Evolutionary conservation across 2,329 filamentous ascomycete genomes (phyloP), one percentile per base, ranked within the genome.

Genomic region (Exophiala xenobiotica): DNA sequence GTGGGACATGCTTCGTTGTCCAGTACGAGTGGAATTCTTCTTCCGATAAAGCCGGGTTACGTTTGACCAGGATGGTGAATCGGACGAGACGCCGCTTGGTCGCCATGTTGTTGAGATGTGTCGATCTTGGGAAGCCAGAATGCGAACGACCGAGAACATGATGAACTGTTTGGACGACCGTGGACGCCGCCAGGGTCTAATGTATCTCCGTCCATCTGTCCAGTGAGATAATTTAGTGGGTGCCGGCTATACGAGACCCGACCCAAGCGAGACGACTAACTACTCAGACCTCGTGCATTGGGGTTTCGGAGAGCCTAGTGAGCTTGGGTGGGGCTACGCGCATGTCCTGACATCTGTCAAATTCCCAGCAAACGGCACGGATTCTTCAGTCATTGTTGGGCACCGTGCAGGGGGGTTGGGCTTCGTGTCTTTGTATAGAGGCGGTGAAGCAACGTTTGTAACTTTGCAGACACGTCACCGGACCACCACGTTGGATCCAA

Each of bases 1-100:
- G 40, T 14, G 39, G 38, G 6, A 40, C 27, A 33, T 49, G 50
- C 19, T 29, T 44, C 11, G 20, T 49, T 14, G 48, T 35, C 48
- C 48, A 51, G 41, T 51, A 42, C 16, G 27, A 20, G 26, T 51
- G 48, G 48, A 51, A 51, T 19, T 51, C 40, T 19, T 35, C 39
- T 18, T 51, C 48, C 14, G 40, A 24, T 14, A 51, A 20, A 4
- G 20, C 31, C 19, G 48, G 48, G 22, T 51, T 44, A 22, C 48
- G 48, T 27, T 51, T 44, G 22, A 35, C 20, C 22, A 51, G 48
- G 26, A 51, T 20, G 11, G 48, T 51, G 27, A 51, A 29, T 19
- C 40, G 39, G 24, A 51, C 2, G 9, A 51, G 48, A 3, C 48
- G 48, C 19, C 22, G 22, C 27, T 42, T 31, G 19, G 12, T 46